Conservation (phyloP, 352 stramenopile species). For the Achlya hypogyna region DNA sequence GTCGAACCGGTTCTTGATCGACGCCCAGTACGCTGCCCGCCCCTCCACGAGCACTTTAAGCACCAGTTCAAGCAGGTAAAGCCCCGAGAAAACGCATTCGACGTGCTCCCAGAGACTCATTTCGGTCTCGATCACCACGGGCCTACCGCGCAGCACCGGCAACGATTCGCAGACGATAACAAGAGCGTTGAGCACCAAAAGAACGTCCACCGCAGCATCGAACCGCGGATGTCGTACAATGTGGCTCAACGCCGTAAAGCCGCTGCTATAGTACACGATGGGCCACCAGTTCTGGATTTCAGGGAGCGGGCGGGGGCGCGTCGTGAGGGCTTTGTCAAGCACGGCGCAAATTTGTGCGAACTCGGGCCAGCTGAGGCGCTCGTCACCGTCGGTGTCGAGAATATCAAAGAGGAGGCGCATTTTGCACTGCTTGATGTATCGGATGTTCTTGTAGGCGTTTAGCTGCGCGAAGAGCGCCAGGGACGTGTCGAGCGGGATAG, state of each 20-base stretch:
- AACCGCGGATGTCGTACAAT: constrained; percentile 4
- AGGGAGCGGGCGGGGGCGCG: background rate
- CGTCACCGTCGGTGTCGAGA: constrained; percentile 5
- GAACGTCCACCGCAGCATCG: constrained; percentile 10
- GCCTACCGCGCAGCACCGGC: background rate
- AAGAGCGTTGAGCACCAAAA: constrained; percentile 19
- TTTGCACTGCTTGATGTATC: background rate
- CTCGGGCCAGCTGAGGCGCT: background rate
- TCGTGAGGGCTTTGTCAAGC: background rate
- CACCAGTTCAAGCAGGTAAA: constrained; percentile 70
- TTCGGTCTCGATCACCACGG: background rate
- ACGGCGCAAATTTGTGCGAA: constrained; percentile 3
- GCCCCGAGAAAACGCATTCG: constrained; percentile 33
- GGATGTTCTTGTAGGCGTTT: constrained; percentile 10
- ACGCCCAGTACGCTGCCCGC: constrained; percentile 40
- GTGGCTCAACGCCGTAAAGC: background rate
- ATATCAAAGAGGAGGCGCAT: background rate
- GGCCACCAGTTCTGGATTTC: background rate
- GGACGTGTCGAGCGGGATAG: background rate
- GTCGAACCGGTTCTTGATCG: constrained; percentile 76
- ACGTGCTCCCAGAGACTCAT: background rate
- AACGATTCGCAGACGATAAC: constrained; percentile 7
- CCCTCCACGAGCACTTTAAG: constrained; percentile 61
- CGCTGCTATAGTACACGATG: background rate
- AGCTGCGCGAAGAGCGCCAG: constrained; percentile 2